These are phyloP conservation scores for Exserohilum turcica DNA, from an alignment of 2,329 filamentous ascomycete species.

Conservation along the genomic window DNA sequence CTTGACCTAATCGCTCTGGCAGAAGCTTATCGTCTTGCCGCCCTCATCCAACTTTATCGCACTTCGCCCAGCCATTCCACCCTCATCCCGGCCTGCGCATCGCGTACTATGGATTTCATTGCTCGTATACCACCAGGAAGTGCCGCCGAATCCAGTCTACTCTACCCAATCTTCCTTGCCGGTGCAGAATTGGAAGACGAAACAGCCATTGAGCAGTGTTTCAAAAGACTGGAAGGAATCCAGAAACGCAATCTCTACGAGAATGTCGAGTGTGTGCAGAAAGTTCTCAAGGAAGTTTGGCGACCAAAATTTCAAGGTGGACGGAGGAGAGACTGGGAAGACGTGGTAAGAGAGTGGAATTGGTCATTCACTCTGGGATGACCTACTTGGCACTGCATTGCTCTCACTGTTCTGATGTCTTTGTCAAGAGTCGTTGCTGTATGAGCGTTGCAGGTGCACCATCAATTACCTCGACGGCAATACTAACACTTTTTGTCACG, in stretches of 20 bases:
- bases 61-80: slow-evolving; percentile 32
- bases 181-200: slow-evolving; percentile 41
- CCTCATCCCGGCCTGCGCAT: slow-evolving; percentile 37
- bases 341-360: slow-evolving; percentile 42
- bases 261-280: slow-evolving; percentile 41
- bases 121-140: slow-evolving; percentile 42
- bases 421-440: too few relatives aligned
- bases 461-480: too few relatives aligned
- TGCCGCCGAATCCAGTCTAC: slow-evolving; percentile 41
- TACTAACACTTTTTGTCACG: too few relatives aligned
- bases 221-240: slow-evolving; percentile 37
- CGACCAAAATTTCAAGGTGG: slow-evolving; percentile 36
- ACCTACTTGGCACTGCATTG: background rate
- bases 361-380: slow-evolving; percentile 45
- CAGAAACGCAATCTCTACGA: slow-evolving; percentile 44
- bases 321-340: slow-evolving; percentile 42
- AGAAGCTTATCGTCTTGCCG: slow-evolving; percentile 42
- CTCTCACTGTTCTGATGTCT: background rate
- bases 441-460: too few relatives aligned
- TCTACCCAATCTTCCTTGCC: slow-evolving; percentile 46
- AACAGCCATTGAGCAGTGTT: slow-evolving; percentile 36
- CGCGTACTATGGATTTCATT: slow-evolving; percentile 44
- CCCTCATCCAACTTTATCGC: slow-evolving; percentile 44
- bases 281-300: slow-evolving; percentile 46
- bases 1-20: slow-evolving; percentile 45